A percentile compares a stretch with the other conserved stretches of the same genome.
Evolutionary conservation across 805 yeast species (phyloP).

Genomic region (Candida nemodendra): DNA sequence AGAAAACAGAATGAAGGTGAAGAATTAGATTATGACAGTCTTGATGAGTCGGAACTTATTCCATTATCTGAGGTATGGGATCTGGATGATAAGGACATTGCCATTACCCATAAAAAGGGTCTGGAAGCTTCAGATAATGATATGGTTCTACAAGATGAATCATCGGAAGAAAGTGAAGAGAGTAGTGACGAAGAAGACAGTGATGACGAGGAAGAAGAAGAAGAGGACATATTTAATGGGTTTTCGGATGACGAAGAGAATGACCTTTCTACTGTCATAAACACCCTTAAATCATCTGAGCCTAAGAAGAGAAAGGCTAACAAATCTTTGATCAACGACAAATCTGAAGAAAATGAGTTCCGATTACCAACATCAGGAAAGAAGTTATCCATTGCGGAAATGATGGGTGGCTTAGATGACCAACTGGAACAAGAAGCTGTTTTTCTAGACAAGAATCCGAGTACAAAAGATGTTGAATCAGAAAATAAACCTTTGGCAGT

Average conservation of each 20-base stretch:
- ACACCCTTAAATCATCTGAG: slow-evolving; percentile 35
- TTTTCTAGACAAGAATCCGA: slow-evolving; percentile 34
- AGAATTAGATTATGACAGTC: slow-evolving; percentile 66
- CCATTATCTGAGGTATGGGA: slow-evolving; percentile 91
- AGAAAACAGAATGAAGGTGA: slow-evolving; percentile 44
- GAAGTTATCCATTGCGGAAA: slow-evolving; percentile 66
- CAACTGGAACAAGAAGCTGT: slow-evolving; percentile 50
- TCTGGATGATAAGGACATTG: slow-evolving; percentile 56
- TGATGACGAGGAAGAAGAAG: slow-evolving; percentile 26
- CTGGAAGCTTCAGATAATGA: slow-evolving; percentile 23
- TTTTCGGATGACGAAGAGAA: slow-evolving; percentile 34
- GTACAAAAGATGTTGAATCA: slow-evolving; percentile 6
- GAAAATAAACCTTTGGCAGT: slow-evolving; percentile 55
- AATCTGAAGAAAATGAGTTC: slow-evolving; percentile 66
- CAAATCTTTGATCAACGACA: slow-evolving; percentile 49
- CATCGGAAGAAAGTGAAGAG: slow-evolving; percentile 21
- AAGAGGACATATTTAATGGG: slow-evolving; percentile 30
- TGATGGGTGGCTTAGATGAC: slow-evolving; percentile 63
- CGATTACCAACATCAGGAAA: slow-evolving; percentile 60
- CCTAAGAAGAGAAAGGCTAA: slow-evolving; percentile 37
- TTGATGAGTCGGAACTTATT: slow-evolving; percentile 73
- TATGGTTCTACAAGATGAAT: neutral
- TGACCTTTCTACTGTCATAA: slow-evolving; percentile 49
- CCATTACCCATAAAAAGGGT: slow-evolving; percentile 23
- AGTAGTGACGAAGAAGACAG: slow-evolving; percentile 19